Percentiles rank a stretch among this genome's conserved stretches.
Evolutionary conservation across 495 filamentous ascomycete genomes (phyloP).

Genomic region (Pseudoneurospora amorphoporcata): DNA sequence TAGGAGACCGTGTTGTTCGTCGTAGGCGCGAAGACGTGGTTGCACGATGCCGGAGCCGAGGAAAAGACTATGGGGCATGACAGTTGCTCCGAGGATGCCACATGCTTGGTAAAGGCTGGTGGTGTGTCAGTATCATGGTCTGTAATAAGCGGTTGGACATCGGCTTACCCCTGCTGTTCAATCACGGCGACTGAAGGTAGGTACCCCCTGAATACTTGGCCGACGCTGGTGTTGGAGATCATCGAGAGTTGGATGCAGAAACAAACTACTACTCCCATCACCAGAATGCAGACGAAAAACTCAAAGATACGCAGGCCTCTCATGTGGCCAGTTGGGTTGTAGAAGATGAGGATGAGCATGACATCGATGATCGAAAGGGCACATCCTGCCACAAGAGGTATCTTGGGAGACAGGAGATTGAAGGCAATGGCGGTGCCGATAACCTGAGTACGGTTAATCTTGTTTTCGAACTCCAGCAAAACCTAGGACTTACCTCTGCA

Average conservation of each 20-base stretch:
- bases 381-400: conserved; percentile 80
- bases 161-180: conserved; percentile 37
- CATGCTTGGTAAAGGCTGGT: conserved; percentile 68
- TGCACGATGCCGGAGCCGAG: conserved; percentile 86
- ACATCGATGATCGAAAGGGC: conserved; percentile 79
- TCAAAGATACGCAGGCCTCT: conserved; percentile 68
- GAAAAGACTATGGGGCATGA: conserved; percentile 90
- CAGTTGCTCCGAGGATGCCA: conserved; percentile 85
- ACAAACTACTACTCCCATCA: conserved; percentile 78
- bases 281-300: conserved; percentile 65
- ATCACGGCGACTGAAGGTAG: conserved; percentile 69
- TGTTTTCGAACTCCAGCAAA: background rate
- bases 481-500: conserved; percentile 48
- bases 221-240: conserved; percentile 56
- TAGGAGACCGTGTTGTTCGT: conserved; percentile 49
- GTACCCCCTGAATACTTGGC: conserved; percentile 76
- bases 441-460: conserved; percentile 42
- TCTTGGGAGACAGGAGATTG: conserved; percentile 63
- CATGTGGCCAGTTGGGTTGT: conserved; percentile 66
- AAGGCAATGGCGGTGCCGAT: conserved; percentile 88
- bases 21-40: conserved; percentile 69
- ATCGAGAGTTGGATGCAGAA: conserved; percentile 83
- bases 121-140: background rate
- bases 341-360: conserved; percentile 76
- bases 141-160: background rate